Evolutionary conservation across 1,284 basidiomycete genomes (phyloP), one percentile per base, ranked within the genome.

Genomic region (Ustilago tritici): DNA sequence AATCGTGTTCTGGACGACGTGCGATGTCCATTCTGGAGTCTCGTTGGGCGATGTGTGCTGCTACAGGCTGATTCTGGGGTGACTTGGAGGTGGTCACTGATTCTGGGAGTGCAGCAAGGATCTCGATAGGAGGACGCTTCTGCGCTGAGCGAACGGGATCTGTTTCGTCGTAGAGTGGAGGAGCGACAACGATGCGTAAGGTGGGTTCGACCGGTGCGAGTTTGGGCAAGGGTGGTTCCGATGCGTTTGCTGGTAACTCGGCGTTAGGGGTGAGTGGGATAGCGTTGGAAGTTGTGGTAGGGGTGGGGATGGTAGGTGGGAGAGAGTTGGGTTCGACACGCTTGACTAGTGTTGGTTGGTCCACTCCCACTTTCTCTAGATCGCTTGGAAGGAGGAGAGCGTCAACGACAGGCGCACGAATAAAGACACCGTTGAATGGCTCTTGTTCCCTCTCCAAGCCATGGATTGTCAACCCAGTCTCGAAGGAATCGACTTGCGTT

Each of bases 391-490:
- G 56, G 28, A 85, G 56, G 11, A 86, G 60, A 9, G 71, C 56
- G 35, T 86, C 83, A 15, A 86, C 68, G 79, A 93, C 92, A 1
- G 96, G 96, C 41, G 96, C 96, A 47, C 96, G 93, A 81, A 99
- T 99, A 87, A 99, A 99, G 52, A 98, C 90, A 0, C 93, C 94
- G 40, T 90, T 91, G 86, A 95, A 97, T 0, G 93, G 91, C 43
- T 87, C 85, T 1, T 90, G 87, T 6, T 60, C 28, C 50, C 50
- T 65, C 0, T 92, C 69, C 14, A 98, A 87, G 32, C 90, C 90
- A 12, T 90, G 88, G 4, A 95, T 91, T 23, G 88, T 83, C 12
- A 98, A 88, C 0, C 90, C 89, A 0, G 91, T 92, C 85, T 97
- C 94, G 84, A 98, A 98, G 2, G 93, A 95, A 84, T 95, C 95